These are phyloP conservation scores for Ogataea methylovora DNA, from an alignment of 805 yeast species.

Conservation along the genomic window DNA sequence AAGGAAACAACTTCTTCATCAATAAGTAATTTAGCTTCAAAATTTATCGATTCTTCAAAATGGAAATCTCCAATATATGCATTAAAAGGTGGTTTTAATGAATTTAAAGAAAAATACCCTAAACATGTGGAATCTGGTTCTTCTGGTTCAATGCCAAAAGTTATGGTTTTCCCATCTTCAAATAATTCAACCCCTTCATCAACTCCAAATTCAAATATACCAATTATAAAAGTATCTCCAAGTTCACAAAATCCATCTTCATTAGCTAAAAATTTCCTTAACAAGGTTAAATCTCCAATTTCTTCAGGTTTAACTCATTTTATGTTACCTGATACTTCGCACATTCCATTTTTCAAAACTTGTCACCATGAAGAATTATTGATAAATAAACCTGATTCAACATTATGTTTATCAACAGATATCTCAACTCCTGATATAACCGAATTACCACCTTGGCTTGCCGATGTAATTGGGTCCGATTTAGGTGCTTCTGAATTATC, in stretches of 20 bases:
- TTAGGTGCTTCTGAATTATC: slow-evolving; percentile 32
- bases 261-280: too few relatives aligned
- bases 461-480: slow-evolving; percentile 25
- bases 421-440: slow-evolving; percentile 12
- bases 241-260: too few relatives aligned
- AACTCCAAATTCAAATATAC: background rate
- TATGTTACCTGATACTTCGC: slow-evolving; percentile 38
- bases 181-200: background rate
- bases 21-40: slow-evolving; percentile 39
- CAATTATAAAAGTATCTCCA: too few relatives aligned
- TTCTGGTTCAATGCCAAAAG: slow-evolving; percentile 1
- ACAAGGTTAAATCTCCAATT: slow-evolving; percentile 7
- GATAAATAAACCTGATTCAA: slow-evolving; percentile 16
- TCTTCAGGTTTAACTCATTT: slow-evolving; percentile 41
- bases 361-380: slow-evolving; percentile 48
- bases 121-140: slow-evolving; percentile 20
- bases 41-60: slow-evolving; percentile 31
- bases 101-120: slow-evolving; percentile 25
- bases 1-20: slow-evolving; percentile 24
- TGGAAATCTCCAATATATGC: slow-evolving; percentile 36
- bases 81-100: slow-evolving; percentile 33
- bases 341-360: slow-evolving; percentile 36
- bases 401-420: slow-evolving; percentile 17
- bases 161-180: background rate
- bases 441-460: slow-evolving; percentile 50